These are phyloP conservation scores for Penicillium malachiteum DNA, from an alignment of 495 filamentous ascomycete genomes.

Conservation along the genomic window DNA sequence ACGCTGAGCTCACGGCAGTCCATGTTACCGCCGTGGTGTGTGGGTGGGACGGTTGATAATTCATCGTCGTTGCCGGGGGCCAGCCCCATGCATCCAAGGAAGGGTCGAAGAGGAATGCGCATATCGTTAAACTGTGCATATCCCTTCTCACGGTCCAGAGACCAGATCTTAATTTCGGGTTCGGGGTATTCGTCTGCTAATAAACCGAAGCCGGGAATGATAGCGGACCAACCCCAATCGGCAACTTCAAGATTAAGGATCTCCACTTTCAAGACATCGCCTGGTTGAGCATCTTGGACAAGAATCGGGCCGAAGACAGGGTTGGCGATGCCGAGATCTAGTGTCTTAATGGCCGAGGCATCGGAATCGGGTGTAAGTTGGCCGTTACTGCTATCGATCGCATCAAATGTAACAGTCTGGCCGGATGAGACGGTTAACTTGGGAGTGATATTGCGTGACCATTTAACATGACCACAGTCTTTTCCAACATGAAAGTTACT, in stretches of 20 bases:
- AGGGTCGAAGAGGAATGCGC: constrained; percentile 47
- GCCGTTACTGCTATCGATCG: constrained; percentile 51
- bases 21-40: constrained; percentile 50
- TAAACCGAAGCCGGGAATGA: constrained; percentile 51
- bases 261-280: constrained; percentile 51
- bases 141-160: constrained; percentile 36
- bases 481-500: constrained; percentile 41
- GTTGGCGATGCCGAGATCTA: constrained; percentile 45
- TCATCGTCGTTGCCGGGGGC: constrained; percentile 42
- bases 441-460: constrained; percentile 46
- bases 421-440: constrained; percentile 48
- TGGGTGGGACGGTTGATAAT: constrained; percentile 50
- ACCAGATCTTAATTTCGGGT: constrained; percentile 48
- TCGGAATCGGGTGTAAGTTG: constrained; percentile 42
- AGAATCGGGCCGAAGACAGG: constrained; percentile 50
- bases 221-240: constrained; percentile 51
- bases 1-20: constrained; percentile 49
- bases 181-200: constrained; percentile 47
- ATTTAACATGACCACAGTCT: constrained; percentile 45
- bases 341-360: constrained; percentile 35
- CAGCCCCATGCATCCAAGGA: constrained; percentile 53
- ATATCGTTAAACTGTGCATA: constrained; percentile 44
- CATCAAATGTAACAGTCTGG: constrained; percentile 44
- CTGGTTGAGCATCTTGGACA: constrained; percentile 45
- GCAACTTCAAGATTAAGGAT: constrained; percentile 43